These are phyloP conservation scores for Solanum pennellii DNA, from an alignment of 257 asterid genomes.

Conservation along the genomic window DNA sequence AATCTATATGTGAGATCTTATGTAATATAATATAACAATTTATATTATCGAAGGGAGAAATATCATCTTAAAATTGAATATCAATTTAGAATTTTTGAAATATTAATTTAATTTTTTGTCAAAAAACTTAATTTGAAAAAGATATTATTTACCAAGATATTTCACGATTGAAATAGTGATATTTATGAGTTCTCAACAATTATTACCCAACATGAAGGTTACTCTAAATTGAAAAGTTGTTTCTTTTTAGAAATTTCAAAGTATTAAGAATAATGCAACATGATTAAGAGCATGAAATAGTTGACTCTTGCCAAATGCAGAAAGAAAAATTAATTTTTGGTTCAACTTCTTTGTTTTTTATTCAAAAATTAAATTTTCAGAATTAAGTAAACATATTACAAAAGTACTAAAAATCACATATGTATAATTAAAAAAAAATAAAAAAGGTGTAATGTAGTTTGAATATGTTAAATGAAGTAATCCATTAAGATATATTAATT, in stretches of 20 bases:
- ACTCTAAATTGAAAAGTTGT: neutral
- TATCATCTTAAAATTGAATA: too few relatives aligned
- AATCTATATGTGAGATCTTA: neutral
- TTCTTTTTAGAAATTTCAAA: neutral
- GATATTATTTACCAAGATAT: neutral
- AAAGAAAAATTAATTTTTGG: neutral
- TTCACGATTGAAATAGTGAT: neutral
- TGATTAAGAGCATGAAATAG: neutral
- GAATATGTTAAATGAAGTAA: neutral
- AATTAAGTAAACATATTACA: neutral
- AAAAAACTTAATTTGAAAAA: too few relatives aligned
- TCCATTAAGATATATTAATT: neutral
- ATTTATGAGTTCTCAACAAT: neutral
- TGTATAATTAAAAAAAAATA: neutral
- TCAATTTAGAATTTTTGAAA: neutral
- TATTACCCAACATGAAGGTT: neutral
- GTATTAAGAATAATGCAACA: neutral
- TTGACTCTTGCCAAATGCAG: neutral
- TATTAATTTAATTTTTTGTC: neutral
- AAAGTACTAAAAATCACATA: neutral
- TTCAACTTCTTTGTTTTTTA: neutral
- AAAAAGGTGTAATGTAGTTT: neutral
- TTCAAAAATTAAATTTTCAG: neutral
- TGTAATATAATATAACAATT: too few relatives aligned
- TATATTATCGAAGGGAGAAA: accelerated